A percentile compares a stretch with the other conserved stretches of the same genome.
phyloP scores from a whole-genome alignment of 2,329 filamentous ascomycete species.

The Huntiella moniliformis region DNA sequence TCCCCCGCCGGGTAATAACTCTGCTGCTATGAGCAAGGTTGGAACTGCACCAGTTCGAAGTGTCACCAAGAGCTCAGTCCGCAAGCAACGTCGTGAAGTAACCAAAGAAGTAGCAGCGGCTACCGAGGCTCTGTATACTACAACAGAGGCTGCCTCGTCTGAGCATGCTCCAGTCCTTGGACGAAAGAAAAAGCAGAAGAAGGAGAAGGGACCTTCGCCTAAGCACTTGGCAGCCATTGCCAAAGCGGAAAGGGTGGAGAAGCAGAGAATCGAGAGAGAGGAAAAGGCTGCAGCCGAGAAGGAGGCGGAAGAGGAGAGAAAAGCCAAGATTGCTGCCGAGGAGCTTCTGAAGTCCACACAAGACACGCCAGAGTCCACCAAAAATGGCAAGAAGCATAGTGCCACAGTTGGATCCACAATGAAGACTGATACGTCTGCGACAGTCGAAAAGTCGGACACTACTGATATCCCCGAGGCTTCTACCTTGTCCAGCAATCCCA shows the following conservation, averaged over 20 bases:
- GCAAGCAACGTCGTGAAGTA: conserved; percentile 54
- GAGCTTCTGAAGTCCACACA: too few relatives aligned
- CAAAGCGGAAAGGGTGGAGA: background rate
- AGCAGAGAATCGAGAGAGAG: too few relatives aligned
- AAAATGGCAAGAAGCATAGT: background rate
- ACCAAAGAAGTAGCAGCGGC: conserved; percentile 41
- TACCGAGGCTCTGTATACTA: conserved; percentile 26
- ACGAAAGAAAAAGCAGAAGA: conserved; percentile 73
- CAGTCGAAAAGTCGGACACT: too few relatives aligned
- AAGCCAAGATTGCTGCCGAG: background rate
- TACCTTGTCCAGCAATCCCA: background rate
- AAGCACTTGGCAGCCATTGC: background rate
- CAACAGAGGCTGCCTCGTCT: conserved; percentile 26
- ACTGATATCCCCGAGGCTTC: background rate
- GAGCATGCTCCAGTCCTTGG: conserved; percentile 52
- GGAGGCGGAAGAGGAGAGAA: background rate
- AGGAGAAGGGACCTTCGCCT: conserved; percentile 34
- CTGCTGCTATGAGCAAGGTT: conserved; percentile 25
- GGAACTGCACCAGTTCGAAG: conserved; percentile 49
- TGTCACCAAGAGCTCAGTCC: conserved; percentile 61
- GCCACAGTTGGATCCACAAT: too few relatives aligned
- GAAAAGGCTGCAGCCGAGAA: background rate
- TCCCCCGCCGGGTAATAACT: conserved; percentile 31
- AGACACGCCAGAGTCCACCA: background rate
- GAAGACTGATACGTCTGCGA: too few relatives aligned